phyloP scores from a whole-genome alignment of 2,329 filamentous ascomycete genomes.

The Colletotrichum siamense region DNA sequence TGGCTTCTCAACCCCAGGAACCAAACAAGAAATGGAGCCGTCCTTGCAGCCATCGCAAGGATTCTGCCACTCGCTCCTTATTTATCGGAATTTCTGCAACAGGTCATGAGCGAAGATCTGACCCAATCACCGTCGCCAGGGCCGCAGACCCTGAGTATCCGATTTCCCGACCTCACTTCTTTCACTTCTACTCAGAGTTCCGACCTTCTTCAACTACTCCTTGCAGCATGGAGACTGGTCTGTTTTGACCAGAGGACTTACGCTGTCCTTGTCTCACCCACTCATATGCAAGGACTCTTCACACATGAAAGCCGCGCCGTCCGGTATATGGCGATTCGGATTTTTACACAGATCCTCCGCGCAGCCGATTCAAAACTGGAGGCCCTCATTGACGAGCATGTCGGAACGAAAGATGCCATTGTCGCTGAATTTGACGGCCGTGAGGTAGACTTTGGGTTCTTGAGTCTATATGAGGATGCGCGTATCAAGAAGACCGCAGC shows the following conservation, averaged over 20 bases:
- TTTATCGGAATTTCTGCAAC: slow-evolving; percentile 74
- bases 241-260: slow-evolving; percentile 77
- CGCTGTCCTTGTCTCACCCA: slow-evolving; percentile 66
- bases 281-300: slow-evolving; percentile 73
- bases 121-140: neutral
- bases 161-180: slow-evolving; percentile 10
- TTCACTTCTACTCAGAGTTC: slow-evolving; percentile 2
- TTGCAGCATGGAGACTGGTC: slow-evolving; percentile 80
- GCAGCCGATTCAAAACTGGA: slow-evolving; percentile 82
- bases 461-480: slow-evolving; percentile 63
- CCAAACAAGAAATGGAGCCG: slow-evolving; percentile 40
- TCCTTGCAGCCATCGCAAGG: slow-evolving; percentile 77
- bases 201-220: slow-evolving; percentile 50
- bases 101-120: slow-evolving; percentile 32
- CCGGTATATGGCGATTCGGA: slow-evolving; percentile 81
- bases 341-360: slow-evolving; percentile 79
- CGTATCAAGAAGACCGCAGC: slow-evolving; percentile 52
- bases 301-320: slow-evolving; percentile 63
- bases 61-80: slow-evolving; percentile 84
- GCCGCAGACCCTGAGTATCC: slow-evolving; percentile 13
- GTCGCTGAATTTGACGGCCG: slow-evolving; percentile 77
- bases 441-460: slow-evolving; percentile 79
- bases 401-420: slow-evolving; percentile 66
- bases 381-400: slow-evolving; percentile 69
- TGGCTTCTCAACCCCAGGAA: slow-evolving; percentile 65